Percentiles rank a stretch among this genome's conserved stretches.
Conservation (phyloP, 2,329 filamentous ascomycete genomes). For the Pseudocercospora crystallina region DNA sequence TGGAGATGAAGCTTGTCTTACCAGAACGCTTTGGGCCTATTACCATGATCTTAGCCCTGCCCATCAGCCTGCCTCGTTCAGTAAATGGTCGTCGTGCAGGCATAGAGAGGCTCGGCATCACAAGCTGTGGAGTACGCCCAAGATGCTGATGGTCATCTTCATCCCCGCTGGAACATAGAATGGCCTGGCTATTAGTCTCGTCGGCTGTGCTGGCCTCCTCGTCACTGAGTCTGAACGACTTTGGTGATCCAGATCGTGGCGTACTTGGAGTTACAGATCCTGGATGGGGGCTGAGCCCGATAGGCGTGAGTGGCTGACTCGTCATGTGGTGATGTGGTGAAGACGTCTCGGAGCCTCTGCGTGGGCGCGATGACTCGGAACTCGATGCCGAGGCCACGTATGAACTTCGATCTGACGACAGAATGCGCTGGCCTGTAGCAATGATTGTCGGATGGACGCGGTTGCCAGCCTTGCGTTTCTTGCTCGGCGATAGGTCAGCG, state of each 20-base stretch:
- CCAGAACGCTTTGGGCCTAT: constrained; percentile 77
- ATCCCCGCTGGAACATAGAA: constrained; percentile 55
- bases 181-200: constrained; percentile 56
- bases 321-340: constrained; percentile 26
- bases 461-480: constrained; percentile 35
- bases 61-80: constrained; percentile 76
- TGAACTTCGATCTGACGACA: constrained; percentile 32
- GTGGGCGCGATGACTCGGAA: constrained; percentile 21
- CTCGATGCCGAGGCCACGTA: constrained; percentile 28
- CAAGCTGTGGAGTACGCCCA: constrained; percentile 66
- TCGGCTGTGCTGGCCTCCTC: constrained; percentile 54
- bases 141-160: constrained; percentile 50
- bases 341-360: constrained; percentile 29
- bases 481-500: constrained; percentile 20
- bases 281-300: constrained; percentile 49
- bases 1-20: constrained; percentile 86
- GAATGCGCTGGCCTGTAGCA: constrained; percentile 35
- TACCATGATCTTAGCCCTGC: constrained; percentile 84
- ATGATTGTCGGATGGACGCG: constrained; percentile 37
- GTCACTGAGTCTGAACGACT: constrained; percentile 59
- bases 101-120: constrained; percentile 96
- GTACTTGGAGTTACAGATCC: constrained; percentile 56
- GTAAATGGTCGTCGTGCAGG: constrained; percentile 88
- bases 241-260: constrained; percentile 60
- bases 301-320: constrained; percentile 48